Evolutionary conservation across 2,329 filamentous ascomycete genomes (phyloP).

Genomic region (Raffaelea albimanens): DNA sequence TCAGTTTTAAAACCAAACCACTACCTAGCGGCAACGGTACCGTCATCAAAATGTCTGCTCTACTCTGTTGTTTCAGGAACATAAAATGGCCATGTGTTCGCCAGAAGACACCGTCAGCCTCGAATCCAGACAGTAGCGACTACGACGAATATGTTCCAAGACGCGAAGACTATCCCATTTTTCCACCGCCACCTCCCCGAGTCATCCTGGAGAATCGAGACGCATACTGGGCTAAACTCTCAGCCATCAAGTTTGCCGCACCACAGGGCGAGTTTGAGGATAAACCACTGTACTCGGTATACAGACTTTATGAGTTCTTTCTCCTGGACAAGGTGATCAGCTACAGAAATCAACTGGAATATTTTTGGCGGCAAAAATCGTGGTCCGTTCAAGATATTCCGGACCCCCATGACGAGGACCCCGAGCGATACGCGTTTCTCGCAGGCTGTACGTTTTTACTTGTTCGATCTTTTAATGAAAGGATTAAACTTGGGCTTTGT

Average conservation of each 20-base stretch:
- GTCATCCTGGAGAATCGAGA: neutral
- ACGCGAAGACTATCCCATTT: constrained; percentile 19
- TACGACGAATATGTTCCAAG: too few relatives aligned
- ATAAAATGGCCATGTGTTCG: too few relatives aligned
- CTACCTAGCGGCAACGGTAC: too few relatives aligned
- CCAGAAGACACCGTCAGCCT: too few relatives aligned
- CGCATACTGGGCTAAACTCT: constrained; percentile 1
- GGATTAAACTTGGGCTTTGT: constrained; percentile 3
- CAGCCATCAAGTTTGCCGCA: neutral
- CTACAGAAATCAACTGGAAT: constrained; percentile 3
- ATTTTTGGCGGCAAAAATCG: constrained; percentile 4
- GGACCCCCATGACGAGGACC: constrained; percentile 6
- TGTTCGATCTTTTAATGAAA: constrained; percentile 4
- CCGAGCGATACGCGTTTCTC: constrained; percentile 5
- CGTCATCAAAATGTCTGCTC: too few relatives aligned
- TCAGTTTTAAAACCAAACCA: too few relatives aligned
- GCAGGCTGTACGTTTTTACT: constrained; percentile 6
- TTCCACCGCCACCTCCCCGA: neutral
- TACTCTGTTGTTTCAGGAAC: too few relatives aligned
- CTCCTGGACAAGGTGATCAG: constrained; percentile 3
- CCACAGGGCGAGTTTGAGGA: constrained; percentile 4
- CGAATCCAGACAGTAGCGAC: too few relatives aligned
- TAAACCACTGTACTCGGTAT: constrained; percentile 2
- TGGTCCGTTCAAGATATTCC: constrained; percentile 6
- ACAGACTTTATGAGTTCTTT: constrained; percentile 5